Evolutionary conservation across 2,329 filamentous ascomycete species (phyloP).

Genomic region (Cladorrhinum sp.): DNA sequence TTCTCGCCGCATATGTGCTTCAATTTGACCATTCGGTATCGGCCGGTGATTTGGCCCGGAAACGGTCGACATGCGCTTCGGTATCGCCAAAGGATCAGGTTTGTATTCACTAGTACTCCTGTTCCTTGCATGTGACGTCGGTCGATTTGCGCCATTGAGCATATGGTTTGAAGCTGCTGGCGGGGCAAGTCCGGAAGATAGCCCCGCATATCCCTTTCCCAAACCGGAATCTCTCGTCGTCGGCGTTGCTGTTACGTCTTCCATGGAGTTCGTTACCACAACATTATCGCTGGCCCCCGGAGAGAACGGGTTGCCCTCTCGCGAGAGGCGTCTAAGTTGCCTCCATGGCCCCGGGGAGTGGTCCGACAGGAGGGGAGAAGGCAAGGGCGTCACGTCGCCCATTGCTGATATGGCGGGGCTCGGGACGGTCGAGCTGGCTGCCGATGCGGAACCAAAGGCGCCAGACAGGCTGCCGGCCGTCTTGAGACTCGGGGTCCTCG

Average conservation of each 20-base stretch:
- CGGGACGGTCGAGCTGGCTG: slow-evolving; percentile 65
- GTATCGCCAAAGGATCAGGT: slow-evolving; percentile 66
- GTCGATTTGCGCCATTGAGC: slow-evolving; percentile 28
- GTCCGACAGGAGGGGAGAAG: slow-evolving; percentile 66
- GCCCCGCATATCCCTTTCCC: slow-evolving; percentile 54
- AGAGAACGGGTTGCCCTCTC: slow-evolving; percentile 39
- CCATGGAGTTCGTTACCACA: neutral
- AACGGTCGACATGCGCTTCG: slow-evolving; percentile 71
- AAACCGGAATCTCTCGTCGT: slow-evolving; percentile 50
- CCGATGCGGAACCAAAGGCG: slow-evolving; percentile 49
- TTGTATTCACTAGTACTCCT: slow-evolving; percentile 87
- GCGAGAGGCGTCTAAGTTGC: slow-evolving; percentile 49
- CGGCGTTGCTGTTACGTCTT: slow-evolving; percentile 35
- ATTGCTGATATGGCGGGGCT: slow-evolving; percentile 73
- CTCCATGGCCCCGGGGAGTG: slow-evolving; percentile 68
- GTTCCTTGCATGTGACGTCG: slow-evolving; percentile 60
- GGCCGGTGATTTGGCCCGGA: slow-evolving; percentile 56
- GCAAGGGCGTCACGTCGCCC: slow-evolving; percentile 75
- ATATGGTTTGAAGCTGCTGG: slow-evolving; percentile 32
- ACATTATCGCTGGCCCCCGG: slow-evolving; percentile 24
- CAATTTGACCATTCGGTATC: slow-evolving; percentile 38
- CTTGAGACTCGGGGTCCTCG: slow-evolving; percentile 61
- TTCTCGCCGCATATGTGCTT: slow-evolving; percentile 65
- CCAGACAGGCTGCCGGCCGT: slow-evolving; percentile 48
- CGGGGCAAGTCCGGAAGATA: slow-evolving; percentile 36